A percentile compares a stretch with the other conserved stretches of the same genome.
phyloP scores from a whole-genome alignment of 2,329 filamentous ascomycete genomes.

The Shiraia sp. region DNA sequence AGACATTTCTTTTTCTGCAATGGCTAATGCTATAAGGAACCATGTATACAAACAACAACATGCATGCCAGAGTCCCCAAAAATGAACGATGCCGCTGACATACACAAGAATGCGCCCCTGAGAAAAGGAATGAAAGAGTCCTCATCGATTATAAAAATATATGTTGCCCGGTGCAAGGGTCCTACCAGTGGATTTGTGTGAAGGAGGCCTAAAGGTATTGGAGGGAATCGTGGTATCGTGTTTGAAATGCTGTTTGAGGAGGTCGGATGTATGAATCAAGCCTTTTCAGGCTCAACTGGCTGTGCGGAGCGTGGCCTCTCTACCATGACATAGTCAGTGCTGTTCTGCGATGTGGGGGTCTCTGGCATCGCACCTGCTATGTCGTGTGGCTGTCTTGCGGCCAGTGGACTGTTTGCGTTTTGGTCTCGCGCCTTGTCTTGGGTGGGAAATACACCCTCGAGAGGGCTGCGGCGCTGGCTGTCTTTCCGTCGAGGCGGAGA shows the following conservation, averaged over 20 bases:
- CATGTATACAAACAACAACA: too few relatives aligned
- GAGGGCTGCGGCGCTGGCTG: slow-evolving; percentile 32
- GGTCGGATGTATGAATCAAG: slow-evolving; percentile 9
- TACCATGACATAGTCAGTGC: slow-evolving; percentile 44
- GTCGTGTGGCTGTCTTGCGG: slow-evolving; percentile 16
- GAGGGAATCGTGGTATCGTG: too few relatives aligned
- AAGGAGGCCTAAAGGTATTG: too few relatives aligned
- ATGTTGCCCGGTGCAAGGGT: too few relatives aligned
- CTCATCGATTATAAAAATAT: neutral
- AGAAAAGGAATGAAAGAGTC: too few relatives aligned
- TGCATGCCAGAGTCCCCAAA: too few relatives aligned
- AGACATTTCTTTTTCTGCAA: too few relatives aligned
- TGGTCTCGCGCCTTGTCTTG: slow-evolving; percentile 32
- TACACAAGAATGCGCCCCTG: too few relatives aligned
- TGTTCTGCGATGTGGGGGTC: slow-evolving; percentile 35
- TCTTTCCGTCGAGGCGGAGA: slow-evolving; percentile 37
- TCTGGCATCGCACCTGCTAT: slow-evolving; percentile 40
- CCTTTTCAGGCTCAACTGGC: slow-evolving; percentile 15
- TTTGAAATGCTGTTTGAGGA: slow-evolving; percentile 8
- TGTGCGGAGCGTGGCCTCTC: slow-evolving; percentile 33
- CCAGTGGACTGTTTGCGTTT: slow-evolving; percentile 27
- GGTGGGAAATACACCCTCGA: slow-evolving; percentile 25
- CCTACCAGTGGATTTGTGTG: too few relatives aligned
- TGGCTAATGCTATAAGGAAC: too few relatives aligned
- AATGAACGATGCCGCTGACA: too few relatives aligned